Conservation (phyloP, 257 asterid species). For the Solanum boliviense region DNA sequence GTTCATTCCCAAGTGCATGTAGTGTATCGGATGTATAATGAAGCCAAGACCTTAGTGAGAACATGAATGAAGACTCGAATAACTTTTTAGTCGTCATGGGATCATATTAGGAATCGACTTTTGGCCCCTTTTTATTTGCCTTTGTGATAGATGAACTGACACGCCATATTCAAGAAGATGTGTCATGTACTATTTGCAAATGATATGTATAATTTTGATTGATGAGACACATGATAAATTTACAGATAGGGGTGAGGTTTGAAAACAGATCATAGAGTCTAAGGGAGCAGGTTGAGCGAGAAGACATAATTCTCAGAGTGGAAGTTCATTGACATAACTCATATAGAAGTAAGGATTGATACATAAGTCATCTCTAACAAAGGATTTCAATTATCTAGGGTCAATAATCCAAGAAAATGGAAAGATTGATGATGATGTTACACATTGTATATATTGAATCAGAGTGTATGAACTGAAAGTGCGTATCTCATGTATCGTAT, state of each 20-base stretch:
- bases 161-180: not conserved
- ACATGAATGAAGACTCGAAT: not conserved
- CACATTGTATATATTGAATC: not conserved
- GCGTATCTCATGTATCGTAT: not conserved
- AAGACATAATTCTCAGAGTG: not conserved
- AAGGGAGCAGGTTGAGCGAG: not conserved
- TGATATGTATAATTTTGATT: not conserved
- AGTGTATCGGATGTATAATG: not conserved
- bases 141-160: not conserved
- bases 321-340: not conserved
- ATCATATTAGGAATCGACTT: not conserved
- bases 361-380: not conserved
- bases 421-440: not conserved
- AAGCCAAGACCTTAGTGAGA: not conserved
- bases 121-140: not conserved
- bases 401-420: not conserved
- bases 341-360: not conserved
- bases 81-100: not conserved
- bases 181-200: not conserved
- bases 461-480: not conserved
- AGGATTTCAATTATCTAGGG: not conserved
- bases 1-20: not conserved
- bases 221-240: not conserved
- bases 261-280: not conserved
- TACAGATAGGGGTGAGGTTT: not conserved